Evolutionary conservation across 805 yeast genomes (phyloP), one percentile per base, ranked within the genome.

Genomic region (Yarrowia sp.): DNA sequence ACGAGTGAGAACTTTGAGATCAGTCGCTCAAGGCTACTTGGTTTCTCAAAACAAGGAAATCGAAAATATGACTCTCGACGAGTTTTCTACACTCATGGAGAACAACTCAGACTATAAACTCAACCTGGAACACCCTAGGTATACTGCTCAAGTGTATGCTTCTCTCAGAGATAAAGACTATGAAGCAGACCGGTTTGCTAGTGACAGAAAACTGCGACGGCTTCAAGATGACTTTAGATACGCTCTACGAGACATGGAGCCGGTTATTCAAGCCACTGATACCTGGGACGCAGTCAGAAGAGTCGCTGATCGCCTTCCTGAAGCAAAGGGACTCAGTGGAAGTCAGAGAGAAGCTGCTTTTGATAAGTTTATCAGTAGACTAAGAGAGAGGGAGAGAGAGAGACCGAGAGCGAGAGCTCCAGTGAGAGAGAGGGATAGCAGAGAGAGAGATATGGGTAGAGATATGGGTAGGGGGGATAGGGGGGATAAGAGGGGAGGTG

Each of bases 1-100:
- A 64, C 71, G 79, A 1, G 72, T 89, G 50, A 82, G 81, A 66
- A 84, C 86, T 22, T 84, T 85, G 71, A 83, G 83, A 64, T 90
- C 86, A 61, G 74, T 87, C 8, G 51, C 64, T 3, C 17, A 15
- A 10, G 35, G 28, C 1, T 36, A 15, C 7, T 6, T 58, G 15
- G n/a, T 43, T 2, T 9, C 15, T 13, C 33, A 32, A 35, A 22
- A n/a, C 32, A 42, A 43, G 13, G 14, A 77, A 66, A 65, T 71
- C 45, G 68, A 67, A n/a, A 17, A 35, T 17, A 65, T 69, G 11
- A 48, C 66, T 7, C 48, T 68, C 36, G 71, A 66, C 5, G 68
- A 72, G 45, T 71, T 74, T 33, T 65, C 65, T 31, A 62, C 68
- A 8, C 57, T 68, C 8, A 74, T 72, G 18, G 50, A 68, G 8